These are phyloP conservation scores for Chaetomium cochliodes DNA, from an alignment of 495 filamentous ascomycete species.

Conservation along the genomic window DNA sequence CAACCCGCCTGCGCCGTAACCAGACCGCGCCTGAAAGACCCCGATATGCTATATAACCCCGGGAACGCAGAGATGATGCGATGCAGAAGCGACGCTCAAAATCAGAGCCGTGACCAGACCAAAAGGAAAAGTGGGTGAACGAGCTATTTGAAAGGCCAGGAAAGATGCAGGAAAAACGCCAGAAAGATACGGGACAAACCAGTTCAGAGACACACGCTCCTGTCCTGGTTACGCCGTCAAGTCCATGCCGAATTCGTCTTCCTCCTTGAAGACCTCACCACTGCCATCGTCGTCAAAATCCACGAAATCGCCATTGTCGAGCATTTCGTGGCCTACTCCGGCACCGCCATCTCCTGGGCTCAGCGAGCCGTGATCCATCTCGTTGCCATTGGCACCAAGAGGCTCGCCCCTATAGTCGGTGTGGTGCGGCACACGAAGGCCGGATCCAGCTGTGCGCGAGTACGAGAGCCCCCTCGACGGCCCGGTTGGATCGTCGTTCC, in stretches of 20 bases:
- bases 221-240: conserved; percentile 34
- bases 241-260: conserved; percentile 88
- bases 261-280: conserved; percentile 75
- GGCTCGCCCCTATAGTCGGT: conserved; percentile 87
- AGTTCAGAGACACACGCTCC: background rate
- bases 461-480: conserved; percentile 61
- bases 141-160: conserved; percentile 3
- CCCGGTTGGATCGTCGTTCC: conserved; percentile 60
- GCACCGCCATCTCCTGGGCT: conserved; percentile 68
- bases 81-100: conserved; percentile 15
- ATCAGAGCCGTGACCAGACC: conserved; percentile 3
- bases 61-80: conserved; percentile 8
- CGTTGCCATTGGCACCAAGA: conserved; percentile 46
- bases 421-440: conserved; percentile 86
- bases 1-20: conserved; percentile 20
- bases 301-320: conserved; percentile 65
- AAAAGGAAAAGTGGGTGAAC: conserved; percentile 4
- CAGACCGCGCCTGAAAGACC: conserved; percentile 20
- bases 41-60: conserved; percentile 24
- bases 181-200: conserved; percentile 22
- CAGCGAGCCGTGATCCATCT: conserved; percentile 51
- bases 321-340: conserved; percentile 55
- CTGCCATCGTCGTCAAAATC: conserved; percentile 62
- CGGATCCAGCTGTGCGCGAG: conserved; percentile 76
- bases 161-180: background rate